Base-by-base conservation (phyloP, 179 eudicot genomes). In the Corrigiola litoralis region DNA sequence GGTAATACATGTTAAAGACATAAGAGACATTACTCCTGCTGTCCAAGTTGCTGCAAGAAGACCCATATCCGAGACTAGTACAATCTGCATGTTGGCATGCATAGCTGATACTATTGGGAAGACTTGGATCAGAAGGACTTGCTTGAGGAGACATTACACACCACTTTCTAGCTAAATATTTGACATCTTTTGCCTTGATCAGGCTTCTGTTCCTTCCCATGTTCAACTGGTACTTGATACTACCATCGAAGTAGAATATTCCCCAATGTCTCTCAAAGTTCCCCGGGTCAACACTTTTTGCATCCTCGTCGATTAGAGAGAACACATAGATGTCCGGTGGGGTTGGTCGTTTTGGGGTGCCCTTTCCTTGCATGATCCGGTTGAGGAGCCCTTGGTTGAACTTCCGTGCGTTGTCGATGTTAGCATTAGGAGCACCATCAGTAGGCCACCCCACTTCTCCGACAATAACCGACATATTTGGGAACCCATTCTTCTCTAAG, bases 211-310 rank as follows among this genome's bases (percentile, higher is more conserved):
- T 67, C 1, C 58, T 61, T 3, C 86, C 89, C 20, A 88, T 23
- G 42, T 72, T 48, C 21, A 95, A 49, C 0, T 72, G 78, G 72
- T 91, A 95, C 65, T 95, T 95, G 12, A 81, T 13, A 0, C 74
- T 47, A 10, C 97, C 99, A 57, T 95, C 99, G 23, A 59, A 88
- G 70, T 80, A 32, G 49, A 95, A 95, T 27, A 95, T 56, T 0
- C 99, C 97, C 97, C 99, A 95, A 42, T 95, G 99, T 46, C 97
- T 73, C 82, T 95, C 99, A 4, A 95, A 95, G 38, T 85, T 95
- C 1, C 99, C 99, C 0, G 97, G 99, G 0, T 78, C 79, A 4
- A 84, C 72, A 83, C 92, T 85, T 79, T 95, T 95, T 4, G 82
- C 82, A 57, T 91, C 97, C 61, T 95, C 97, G 3, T 95, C 97